Evolutionary conservation across 768 basidiomycete genomes (phyloP).

Genomic region (Amanita phalloides): DNA sequence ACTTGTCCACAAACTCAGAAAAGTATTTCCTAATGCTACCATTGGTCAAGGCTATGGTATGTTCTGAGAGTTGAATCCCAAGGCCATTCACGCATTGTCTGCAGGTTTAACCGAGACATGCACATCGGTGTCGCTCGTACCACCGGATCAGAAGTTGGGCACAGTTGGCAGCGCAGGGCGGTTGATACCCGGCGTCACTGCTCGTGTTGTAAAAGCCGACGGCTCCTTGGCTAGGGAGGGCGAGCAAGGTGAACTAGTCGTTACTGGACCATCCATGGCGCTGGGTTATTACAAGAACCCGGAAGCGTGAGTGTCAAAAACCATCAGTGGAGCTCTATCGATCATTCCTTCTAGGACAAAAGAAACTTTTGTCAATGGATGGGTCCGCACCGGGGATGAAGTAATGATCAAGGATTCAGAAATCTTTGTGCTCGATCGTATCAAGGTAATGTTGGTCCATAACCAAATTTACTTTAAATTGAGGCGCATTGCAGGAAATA

Average conservation of each 20-base stretch:
- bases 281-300: slow-evolving; percentile 48
- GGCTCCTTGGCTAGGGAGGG: slow-evolving; percentile 44
- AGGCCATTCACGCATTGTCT: not conserved
- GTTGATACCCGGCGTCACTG: slow-evolving; percentile 45
- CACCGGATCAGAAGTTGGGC: slow-evolving; percentile 29
- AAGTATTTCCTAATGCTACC: slow-evolving; percentile 44
- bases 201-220: slow-evolving; percentile 47
- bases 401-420: slow-evolving; percentile 56
- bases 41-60: slow-evolving; percentile 59
- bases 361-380: slow-evolving; percentile 53
- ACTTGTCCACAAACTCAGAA: slow-evolving; percentile 31
- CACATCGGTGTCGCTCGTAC: slow-evolving; percentile 39
- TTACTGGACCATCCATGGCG: slow-evolving; percentile 50
- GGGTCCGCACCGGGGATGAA: slow-evolving; percentile 67
- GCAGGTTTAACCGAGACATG: slow-evolving; percentile 57
- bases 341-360: slow-evolving; percentile 31
- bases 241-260: slow-evolving; percentile 52
- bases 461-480: not conserved
- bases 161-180: slow-evolving; percentile 48
- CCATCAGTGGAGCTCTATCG: not conserved
- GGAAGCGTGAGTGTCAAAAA: slow-evolving; percentile 36
- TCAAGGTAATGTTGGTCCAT: slow-evolving; percentile 38
- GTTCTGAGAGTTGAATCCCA: not conserved
- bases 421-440: slow-evolving; percentile 59
- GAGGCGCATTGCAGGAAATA: slow-evolving; percentile 38